Conservation (phyloP, 805 yeast genomes). For the Candida pini region DNA sequence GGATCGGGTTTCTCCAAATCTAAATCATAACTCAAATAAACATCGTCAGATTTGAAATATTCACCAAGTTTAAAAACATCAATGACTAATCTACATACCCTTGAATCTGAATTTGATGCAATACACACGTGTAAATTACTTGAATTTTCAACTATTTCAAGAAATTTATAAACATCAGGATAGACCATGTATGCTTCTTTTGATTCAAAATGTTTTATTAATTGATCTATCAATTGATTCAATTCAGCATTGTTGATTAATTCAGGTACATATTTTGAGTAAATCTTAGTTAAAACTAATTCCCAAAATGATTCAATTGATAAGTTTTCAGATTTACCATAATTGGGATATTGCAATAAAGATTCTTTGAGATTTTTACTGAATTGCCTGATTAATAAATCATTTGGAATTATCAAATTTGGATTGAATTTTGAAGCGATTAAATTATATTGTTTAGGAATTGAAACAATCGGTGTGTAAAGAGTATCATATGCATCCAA, state of each 20-base stretch:
- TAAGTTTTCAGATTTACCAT: conserved; percentile 42
- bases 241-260: conserved; percentile 1
- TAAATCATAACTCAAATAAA: conserved; percentile 53
- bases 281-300: conserved; percentile 28
- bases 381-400: conserved; percentile 21
- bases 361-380: conserved; percentile 33
- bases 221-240: conserved; percentile 34
- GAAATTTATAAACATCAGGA: conserved; percentile 46
- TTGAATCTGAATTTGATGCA: conserved; percentile 58
- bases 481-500: conserved; percentile 68
- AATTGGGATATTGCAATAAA: conserved; percentile 46
- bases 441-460: conserved; percentile 46
- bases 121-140: conserved; percentile 35
- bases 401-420: conserved; percentile 12
- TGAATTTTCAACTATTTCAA: conserved; percentile 28
- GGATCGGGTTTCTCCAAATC: conserved; percentile 49
- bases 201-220: conserved; percentile 45
- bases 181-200: conserved; percentile 46
- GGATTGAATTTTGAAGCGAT: conserved; percentile 44
- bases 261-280: background rate
- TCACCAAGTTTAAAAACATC: conserved; percentile 37
- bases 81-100: conserved; percentile 40
- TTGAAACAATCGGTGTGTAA: conserved; percentile 50
- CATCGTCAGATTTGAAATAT: conserved; percentile 33
- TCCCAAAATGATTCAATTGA: conserved; percentile 54